Base-by-base conservation (phyloP, 2,329 filamentous ascomycete species). In the Claviceps sp. region DNA sequence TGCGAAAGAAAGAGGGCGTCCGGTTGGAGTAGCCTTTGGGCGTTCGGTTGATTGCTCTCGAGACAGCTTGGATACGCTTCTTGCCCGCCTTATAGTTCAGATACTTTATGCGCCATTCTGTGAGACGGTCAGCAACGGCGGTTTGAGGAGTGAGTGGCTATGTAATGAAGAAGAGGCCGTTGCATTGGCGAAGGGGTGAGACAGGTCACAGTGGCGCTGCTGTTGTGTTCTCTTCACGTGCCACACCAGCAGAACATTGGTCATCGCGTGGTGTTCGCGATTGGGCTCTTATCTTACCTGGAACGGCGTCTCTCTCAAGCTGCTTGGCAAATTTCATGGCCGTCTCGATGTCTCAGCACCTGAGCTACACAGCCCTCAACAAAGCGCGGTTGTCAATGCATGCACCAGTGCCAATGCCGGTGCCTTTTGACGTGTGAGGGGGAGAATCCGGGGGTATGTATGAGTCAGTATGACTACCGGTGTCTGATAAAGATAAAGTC, bases 51-150 rank as follows among this genome's bases (percentile, higher is more conserved):
- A 93, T 77, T 54, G 89, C 88, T 56, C 85, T 80, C 24, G 77
- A 70, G 50, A 96, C 83, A 52, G 82, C 82, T 68, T 96, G 97
- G 67, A 97, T 77, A 65, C 89, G 85, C 71, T 96, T 96, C 72
- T 97, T 97, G 55, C 89, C 91, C 52, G 82, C 82, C 76, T 95
- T 95, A 75, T 97, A 97, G 69, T 96, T 82, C 60, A 97, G 78
- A 68, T 96, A 97, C 68, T 95, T 95, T 66, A 84, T 79, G 62
- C 87, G 82, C 91, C 91, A 97, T 79, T 97, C 81, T 84, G 59
- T 30, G 14, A 48, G 24, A 16, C 14, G 41, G 54, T 57, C 22
- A 57, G 55, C 34, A 26, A 30, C 16, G 8, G 30, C 26, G 34
- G 6, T 24, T 17, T 34, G 43, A 30, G 43, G 14, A 46, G n/a